Conservation (phyloP, 768 basidiomycete genomes). For the Tulasnella sp. region DNA sequence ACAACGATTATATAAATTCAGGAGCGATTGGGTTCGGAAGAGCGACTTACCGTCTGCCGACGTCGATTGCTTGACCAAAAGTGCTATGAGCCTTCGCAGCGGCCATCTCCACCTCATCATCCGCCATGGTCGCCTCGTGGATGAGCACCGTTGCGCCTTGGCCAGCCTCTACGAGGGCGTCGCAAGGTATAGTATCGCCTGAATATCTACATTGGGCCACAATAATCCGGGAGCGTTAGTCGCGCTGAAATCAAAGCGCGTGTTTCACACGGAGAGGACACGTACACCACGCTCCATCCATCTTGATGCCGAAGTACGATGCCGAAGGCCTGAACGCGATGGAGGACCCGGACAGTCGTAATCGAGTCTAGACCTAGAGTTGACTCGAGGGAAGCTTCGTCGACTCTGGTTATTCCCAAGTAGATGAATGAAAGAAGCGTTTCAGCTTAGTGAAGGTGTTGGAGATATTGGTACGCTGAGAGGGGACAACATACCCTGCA, state of each 20-base stretch:
- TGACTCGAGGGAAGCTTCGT: background rate
- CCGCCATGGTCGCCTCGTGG: conserved; percentile 89
- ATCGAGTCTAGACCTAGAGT: conserved; percentile 47
- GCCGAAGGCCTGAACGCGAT: conserved; percentile 62
- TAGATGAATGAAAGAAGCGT: conserved; percentile 18
- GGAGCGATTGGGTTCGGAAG: background rate
- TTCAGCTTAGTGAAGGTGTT: no score
- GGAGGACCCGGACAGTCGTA: conserved; percentile 57
- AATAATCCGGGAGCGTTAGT: background rate
- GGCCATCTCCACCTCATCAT: conserved; percentile 69
- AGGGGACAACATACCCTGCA: background rate
- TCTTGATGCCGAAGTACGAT: conserved; percentile 52
- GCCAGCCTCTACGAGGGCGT: conserved; percentile 54
- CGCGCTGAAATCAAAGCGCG: background rate
- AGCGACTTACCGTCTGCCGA: conserved; percentile 51
- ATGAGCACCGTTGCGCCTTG: conserved; percentile 67
- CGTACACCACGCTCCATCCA: conserved; percentile 71
- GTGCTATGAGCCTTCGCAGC: conserved; percentile 76
- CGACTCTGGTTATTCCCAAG: background rate
- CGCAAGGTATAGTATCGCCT: conserved; percentile 76
- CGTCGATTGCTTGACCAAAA: conserved; percentile 71
- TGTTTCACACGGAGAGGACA: conserved; percentile 8
- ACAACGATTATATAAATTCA: background rate
- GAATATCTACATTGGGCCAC: conserved; percentile 56
- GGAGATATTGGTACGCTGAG: background rate